A percentile compares a stretch with the other conserved stretches of the same genome.
phyloP scores from a whole-genome alignment of 805 yeast genomes.

The Metschnikowia lachancei region DNA sequence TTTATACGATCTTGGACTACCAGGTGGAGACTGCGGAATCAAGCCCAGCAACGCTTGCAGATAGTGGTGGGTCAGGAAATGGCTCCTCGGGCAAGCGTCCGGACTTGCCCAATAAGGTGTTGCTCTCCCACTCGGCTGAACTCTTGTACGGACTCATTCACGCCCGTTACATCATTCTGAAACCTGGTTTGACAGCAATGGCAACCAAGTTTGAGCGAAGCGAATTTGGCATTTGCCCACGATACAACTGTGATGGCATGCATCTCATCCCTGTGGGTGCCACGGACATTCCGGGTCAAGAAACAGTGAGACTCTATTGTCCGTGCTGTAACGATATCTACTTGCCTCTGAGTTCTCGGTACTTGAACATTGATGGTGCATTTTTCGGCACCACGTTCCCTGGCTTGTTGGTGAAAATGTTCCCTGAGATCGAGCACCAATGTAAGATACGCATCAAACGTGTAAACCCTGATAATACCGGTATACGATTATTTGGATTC shows the following conservation, averaged over 20 bases:
- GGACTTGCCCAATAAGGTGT: slow-evolving; percentile 64
- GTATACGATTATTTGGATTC: slow-evolving; percentile 85
- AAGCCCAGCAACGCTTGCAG: slow-evolving; percentile 2
- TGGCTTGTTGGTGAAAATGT: slow-evolving; percentile 85
- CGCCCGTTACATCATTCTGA: slow-evolving; percentile 84
- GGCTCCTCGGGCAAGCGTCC: slow-evolving; percentile 39
- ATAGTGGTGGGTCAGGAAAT: not conserved
- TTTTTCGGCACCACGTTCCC: slow-evolving; percentile 96
- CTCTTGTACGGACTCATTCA: slow-evolving; percentile 90
- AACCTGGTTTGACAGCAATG: slow-evolving; percentile 85
- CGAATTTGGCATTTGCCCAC: slow-evolving; percentile 89
- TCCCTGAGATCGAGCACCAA: slow-evolving; percentile 83
- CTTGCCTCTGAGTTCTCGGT: slow-evolving; percentile 82
- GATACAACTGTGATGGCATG: slow-evolving; percentile 86
- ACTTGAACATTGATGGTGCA: slow-evolving; percentile 90
- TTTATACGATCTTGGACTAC: slow-evolving; percentile 85
- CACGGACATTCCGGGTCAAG: slow-evolving; percentile 85
- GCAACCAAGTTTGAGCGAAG: slow-evolving; percentile 90
- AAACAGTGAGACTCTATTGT: slow-evolving; percentile 88
- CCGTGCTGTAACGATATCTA: slow-evolving; percentile 93
- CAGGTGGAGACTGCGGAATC: slow-evolving; percentile 53
- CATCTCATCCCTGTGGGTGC: slow-evolving; percentile 89
- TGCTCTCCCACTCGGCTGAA: slow-evolving; percentile 88
- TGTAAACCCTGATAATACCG: slow-evolving; percentile 53
- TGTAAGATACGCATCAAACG: slow-evolving; percentile 53